Evolutionary conservation across 495 filamentous ascomycete genomes (phyloP).

Genomic region (Lasiosphaeria ovina): DNA sequence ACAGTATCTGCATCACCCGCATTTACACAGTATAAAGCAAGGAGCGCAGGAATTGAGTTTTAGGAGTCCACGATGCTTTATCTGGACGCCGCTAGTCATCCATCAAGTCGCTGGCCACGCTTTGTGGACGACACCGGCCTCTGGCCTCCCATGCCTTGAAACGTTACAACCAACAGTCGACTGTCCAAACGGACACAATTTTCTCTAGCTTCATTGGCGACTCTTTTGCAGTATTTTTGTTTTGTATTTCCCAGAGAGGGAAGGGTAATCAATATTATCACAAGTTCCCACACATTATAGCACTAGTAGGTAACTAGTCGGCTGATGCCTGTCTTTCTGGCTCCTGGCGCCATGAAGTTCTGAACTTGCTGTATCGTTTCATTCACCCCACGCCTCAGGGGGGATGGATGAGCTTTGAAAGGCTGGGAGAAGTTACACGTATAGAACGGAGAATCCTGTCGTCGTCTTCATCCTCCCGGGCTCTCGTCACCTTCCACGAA

Average conservation of each 20-base stretch:
- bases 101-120: slow-evolving; percentile 14
- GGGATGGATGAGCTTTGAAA: not conserved
- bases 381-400: not conserved
- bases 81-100: too few species aligned
- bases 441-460: not conserved
- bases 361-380: not conserved
- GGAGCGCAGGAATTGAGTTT: too few species aligned
- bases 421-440: not conserved
- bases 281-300: too few species aligned
- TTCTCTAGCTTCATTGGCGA: not conserved
- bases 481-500: slow-evolving; percentile 13
- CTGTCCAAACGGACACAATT: not conserved
- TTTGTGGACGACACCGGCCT: slow-evolving; percentile 16
- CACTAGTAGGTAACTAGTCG: too few species aligned
- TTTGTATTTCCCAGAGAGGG: too few species aligned
- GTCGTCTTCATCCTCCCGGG: not conserved
- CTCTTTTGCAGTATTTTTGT: too few species aligned
- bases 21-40: too few species aligned
- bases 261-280: too few species aligned
- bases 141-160: slow-evolving; percentile 7
- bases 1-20: too few species aligned
- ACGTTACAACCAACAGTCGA: slow-evolving; percentile 13
- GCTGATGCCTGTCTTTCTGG: not conserved
- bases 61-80: slow-evolving; percentile 6
- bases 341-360: not conserved